Base-by-base conservation (phyloP, 78 protist species). In the Dictyostelium capitatum region DNA sequence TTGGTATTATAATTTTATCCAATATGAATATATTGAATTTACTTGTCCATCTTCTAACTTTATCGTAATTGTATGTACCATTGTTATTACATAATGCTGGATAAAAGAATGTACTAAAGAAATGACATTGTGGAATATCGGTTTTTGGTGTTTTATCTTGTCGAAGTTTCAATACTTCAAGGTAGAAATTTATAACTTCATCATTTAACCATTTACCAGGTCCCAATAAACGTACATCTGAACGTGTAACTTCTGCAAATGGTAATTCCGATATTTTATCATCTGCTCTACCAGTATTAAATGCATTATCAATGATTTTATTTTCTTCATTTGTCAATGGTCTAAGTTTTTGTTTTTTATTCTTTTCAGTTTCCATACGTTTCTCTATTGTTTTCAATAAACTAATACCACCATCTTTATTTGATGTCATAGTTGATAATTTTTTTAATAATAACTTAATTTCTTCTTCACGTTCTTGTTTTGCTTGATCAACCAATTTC, bases 1-100 rank as follows among this genome's bases (percentile, higher is more conserved):
- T 46, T 12, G 98, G 98, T 0, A 97, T 47, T 65, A 97, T n/a
- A 14, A 97, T 73, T 30, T 85, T 62, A 25, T 97, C 98, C 65
- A 41, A 15, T 46, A 79, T 10, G 37, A 97, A 97, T 25, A 97
- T 46, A 56, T 97, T 98, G 17, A 97, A 37, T 32, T 46, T 25
- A 0, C 37, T 92, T 10, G 98, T 97, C 98, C 98, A 97, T 23
- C 96, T 81, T 53, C 67, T 53, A 12, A 97, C 98, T 8, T 73
- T 41, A 9, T 57, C 81, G 54, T 96, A 97, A 37, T 96, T 46
- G 32, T 83, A 89, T 65, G 82, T 78, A 10, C 20, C 23, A 54
- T 95, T 80, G 19, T 72, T 82, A 62, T 95, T 78, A n/a, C 65
- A 28, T 10, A 97, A 53, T 69, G 83, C 57, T 51, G 75, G 48